Percentiles rank a stretch among this genome's conserved stretches.
Evolutionary conservation across 1,284 basidiomycete genomes (phyloP).

Genomic region (Leucoagaricus sp.): DNA sequence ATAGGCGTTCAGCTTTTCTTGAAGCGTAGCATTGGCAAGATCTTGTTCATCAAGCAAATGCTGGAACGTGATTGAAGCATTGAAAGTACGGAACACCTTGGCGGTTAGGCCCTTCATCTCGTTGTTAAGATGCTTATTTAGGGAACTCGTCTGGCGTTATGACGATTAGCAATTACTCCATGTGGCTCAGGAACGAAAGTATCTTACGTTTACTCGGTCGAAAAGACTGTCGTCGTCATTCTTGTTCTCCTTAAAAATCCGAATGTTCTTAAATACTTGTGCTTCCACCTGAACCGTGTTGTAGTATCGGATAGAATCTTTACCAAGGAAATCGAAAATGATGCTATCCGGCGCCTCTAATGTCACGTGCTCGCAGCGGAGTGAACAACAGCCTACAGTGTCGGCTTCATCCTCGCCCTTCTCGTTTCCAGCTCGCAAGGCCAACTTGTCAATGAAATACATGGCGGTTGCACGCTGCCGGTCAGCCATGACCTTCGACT

Average conservation of each 20-base stretch:
- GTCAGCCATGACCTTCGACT: conserved; percentile 88
- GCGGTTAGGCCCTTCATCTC: conserved; percentile 97
- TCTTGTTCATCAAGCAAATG: conserved; percentile 79
- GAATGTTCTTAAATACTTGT: conserved; percentile 91
- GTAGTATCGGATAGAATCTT: conserved; percentile 96
- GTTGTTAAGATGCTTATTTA: conserved; percentile 89
- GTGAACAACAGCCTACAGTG: conserved; percentile 95
- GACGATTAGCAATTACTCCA: not conserved
- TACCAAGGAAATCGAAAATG: conserved; percentile 95
- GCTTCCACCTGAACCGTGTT: conserved; percentile 85
- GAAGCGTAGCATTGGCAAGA: conserved; percentile 71
- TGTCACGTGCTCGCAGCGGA: conserved; percentile 94
- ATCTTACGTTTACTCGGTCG: conserved; percentile 84
- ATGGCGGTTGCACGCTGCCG: conserved; percentile 94
- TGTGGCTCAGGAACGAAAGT: conserved; percentile 7
- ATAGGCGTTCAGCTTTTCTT: conserved; percentile 94
- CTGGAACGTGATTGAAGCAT: conserved; percentile 94
- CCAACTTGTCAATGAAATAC: conserved; percentile 96
- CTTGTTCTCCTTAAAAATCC: conserved; percentile 91
- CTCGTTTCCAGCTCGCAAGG: conserved; percentile 96
- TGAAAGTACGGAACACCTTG: conserved; percentile 99
- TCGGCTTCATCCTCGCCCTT: conserved; percentile 98
- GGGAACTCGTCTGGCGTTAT: conserved; percentile 62
- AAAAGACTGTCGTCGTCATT: conserved; percentile 88
- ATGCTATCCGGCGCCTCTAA: conserved; percentile 84